Evolutionary conservation across 768 basidiomycete genomes (phyloP), one percentile per base, ranked within the genome.

Genomic region (Butyriboletus loyo): DNA sequence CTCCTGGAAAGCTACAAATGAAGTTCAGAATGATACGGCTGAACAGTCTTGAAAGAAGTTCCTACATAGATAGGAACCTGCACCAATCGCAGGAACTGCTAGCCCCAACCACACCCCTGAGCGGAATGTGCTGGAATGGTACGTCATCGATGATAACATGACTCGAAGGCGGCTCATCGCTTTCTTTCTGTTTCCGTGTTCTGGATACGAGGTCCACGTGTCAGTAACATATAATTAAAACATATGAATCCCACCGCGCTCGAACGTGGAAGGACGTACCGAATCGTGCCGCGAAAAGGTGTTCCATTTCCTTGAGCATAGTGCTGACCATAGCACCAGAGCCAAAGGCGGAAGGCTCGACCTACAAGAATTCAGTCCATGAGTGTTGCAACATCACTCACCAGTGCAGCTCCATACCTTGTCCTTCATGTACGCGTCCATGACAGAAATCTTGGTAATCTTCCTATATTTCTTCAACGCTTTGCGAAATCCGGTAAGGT

Each of bases 401-500:
- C 15, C 36, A 39, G 9, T 3, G 1, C 21, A 21, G 17, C 10
- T 22, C 9, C 59, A 3, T 62, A 88, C 90, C 71, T 84, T 87
- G 65, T 94, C 90, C 34, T 76, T 72, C 76, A 88, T 93, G 65
- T 95, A 98, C 36, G 85, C 77, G 24, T 85, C 77, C 65, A 89
- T 83, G 21, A 83, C 85, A 13, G 80, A 76, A 31, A 89, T 86
- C 67, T 78, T 83, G 14, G 92, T 87, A 5, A 79, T 71, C 66
- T 91, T 94, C 63, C 87, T 88, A 56, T 90, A 93, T 66, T 92
- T 93, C 71, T 88, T 92, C 51, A 93, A 66, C 0, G 85, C 85
- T 66, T 93, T 93, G 25, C 89, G 77, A 66, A 97, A 93, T 1
- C 96, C 97, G 1, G 91, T 89, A 10, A 93, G 69, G 67, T 99